These are phyloP conservation scores for Neonectria hederae DNA, from an alignment of 2,329 filamentous ascomycete species.

Conservation along the genomic window DNA sequence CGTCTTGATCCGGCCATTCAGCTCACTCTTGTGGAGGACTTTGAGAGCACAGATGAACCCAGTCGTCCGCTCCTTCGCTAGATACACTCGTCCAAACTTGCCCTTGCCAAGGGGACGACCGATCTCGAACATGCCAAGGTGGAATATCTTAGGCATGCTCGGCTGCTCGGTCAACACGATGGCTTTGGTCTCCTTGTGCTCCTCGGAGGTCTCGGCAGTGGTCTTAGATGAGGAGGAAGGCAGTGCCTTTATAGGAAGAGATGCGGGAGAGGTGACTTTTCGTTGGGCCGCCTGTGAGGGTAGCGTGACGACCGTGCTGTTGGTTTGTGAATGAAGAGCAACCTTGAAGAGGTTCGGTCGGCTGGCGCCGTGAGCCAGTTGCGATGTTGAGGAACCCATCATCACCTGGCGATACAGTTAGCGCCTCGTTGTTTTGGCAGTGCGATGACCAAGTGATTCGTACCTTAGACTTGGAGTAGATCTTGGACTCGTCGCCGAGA, in stretches of 20 bases:
- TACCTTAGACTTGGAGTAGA: conserved; percentile 82
- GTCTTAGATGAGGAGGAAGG: conserved; percentile 52
- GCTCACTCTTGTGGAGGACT: conserved; percentile 83
- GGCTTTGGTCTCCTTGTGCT: conserved; percentile 64
- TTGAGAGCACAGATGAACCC: conserved; percentile 88
- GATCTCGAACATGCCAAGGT: conserved; percentile 95
- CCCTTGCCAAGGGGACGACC: conserved; percentile 87
- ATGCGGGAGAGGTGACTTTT: conserved; percentile 57
- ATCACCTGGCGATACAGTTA: conserved; percentile 53
- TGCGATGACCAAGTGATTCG: conserved; percentile 16
- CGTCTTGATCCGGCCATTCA: conserved; percentile 81
- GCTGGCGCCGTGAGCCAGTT: conserved; percentile 63
- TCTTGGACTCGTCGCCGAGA: conserved; percentile 59
- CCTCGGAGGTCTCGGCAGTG: conserved; percentile 60
- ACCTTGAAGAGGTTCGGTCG: conserved; percentile 88
- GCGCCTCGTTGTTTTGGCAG: conserved; percentile 16
- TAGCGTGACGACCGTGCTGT: conserved; percentile 72
- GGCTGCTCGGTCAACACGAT: conserved; percentile 66
- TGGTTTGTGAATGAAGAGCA: conserved; percentile 80
- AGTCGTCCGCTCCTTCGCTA: conserved; percentile 79
- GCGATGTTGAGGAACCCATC: conserved; percentile 46
- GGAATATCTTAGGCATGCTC: conserved; percentile 71
- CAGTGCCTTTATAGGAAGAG: conserved; percentile 62
- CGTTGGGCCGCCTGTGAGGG: conserved; percentile 72
- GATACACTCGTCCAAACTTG: conserved; percentile 87